Percentiles rank a stretch among this genome's conserved stretches.
phyloP scores from a whole-genome alignment of 2,329 filamentous ascomycete species.

The Cladophialophora bantiana region DNA sequence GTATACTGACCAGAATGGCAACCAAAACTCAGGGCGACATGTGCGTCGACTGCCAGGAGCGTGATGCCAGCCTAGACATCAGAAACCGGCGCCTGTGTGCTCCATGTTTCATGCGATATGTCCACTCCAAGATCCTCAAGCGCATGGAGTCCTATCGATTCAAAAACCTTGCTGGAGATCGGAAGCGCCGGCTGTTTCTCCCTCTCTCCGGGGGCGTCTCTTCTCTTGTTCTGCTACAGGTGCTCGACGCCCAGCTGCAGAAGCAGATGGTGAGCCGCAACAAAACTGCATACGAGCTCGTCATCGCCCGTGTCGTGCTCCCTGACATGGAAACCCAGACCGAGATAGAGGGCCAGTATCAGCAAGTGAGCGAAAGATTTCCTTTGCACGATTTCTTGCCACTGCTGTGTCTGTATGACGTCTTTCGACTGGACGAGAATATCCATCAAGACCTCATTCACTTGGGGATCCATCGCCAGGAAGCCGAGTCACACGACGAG shows the following conservation, averaged over 20 bases:
- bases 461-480: constrained; percentile 28
- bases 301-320: constrained; percentile 50
- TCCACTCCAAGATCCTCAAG: constrained; percentile 79
- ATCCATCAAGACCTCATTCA: constrained; percentile 32
- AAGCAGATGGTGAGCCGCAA: constrained; percentile 68
- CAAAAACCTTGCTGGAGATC: constrained; percentile 46
- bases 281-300: constrained; percentile 71
- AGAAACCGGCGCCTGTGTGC: constrained; percentile 67
- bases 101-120: constrained; percentile 78
- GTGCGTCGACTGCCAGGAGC: constrained; percentile 65
- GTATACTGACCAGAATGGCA: not conserved
- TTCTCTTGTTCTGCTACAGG: constrained; percentile 76
- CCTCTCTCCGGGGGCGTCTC: constrained; percentile 85
- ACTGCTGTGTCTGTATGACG: constrained; percentile 67
- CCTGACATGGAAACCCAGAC: constrained; percentile 38
- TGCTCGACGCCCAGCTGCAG: constrained; percentile 73
- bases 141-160: constrained; percentile 73
- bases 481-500: constrained; percentile 47
- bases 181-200: constrained; percentile 68
- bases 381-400: constrained; percentile 68
- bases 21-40: constrained; percentile 35
- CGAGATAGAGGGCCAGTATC: constrained; percentile 50
- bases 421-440: constrained; percentile 55
- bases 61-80: constrained; percentile 60
- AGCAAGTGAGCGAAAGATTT: constrained; percentile 64